Conservation (phyloP, 108 stramenopile species). For the Stephanodiscus triporus region DNA sequence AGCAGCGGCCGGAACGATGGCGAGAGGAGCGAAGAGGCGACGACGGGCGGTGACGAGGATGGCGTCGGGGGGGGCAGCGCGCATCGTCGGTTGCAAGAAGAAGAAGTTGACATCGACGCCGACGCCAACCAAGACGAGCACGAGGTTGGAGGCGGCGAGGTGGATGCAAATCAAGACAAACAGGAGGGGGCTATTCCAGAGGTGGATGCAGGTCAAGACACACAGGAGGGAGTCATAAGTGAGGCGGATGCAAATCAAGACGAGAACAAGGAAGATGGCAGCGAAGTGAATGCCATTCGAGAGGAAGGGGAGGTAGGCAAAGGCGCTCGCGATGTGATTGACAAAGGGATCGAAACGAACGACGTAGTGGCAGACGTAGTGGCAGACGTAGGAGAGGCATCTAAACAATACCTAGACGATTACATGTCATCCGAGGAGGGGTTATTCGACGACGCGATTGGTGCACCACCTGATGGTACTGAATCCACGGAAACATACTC, state of each 20-base stretch:
- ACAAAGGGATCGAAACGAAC: not conserved
- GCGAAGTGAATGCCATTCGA: not conserved
- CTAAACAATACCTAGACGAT: slow-evolving; percentile 16
- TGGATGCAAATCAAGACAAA: not conserved
- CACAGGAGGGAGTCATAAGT: not conserved
- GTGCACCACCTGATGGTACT: slow-evolving; percentile 42
- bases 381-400: not conserved
- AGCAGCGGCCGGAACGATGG: slow-evolving; percentile 6
- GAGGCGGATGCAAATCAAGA: not conserved
- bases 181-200: not conserved
- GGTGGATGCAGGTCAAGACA: not conserved
- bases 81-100: slow-evolving; percentile 53
- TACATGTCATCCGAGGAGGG: slow-evolving; percentile 33
- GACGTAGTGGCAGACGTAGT: not conserved
- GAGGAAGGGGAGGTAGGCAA: not conserved
- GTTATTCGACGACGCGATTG: slow-evolving; percentile 34
- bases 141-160: not conserved
- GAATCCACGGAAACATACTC: slow-evolving; percentile 4
- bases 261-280: not conserved
- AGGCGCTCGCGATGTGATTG: slow-evolving; percentile 1
- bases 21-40: slow-evolving; percentile 6
- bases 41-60: slow-evolving; percentile 2
- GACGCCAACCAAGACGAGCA: slow-evolving; percentile 7
- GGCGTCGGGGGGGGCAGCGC: not conserved
- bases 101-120: not conserved